Evolutionary conservation across 371 early-diverging fungal genomes (phyloP).

Genomic region (Batrachochytrium dendrobatidis): DNA sequence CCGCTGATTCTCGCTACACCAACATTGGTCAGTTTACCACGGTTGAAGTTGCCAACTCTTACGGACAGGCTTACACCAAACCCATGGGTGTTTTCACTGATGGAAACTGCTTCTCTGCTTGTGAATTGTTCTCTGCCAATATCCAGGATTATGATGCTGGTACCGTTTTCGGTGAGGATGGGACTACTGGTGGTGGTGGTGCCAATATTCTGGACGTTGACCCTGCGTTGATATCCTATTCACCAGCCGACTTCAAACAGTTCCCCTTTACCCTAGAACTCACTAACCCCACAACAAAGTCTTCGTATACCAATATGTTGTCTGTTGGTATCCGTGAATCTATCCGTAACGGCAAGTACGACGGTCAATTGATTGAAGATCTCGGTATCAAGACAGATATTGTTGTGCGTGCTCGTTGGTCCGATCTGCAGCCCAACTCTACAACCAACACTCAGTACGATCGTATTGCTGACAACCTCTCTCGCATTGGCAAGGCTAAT

Average conservation of each 20-base stretch:
- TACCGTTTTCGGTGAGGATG: conserved; percentile 23
- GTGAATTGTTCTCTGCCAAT: conserved; percentile 17
- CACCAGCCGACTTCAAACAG: conserved; percentile 1
- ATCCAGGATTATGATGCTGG: conserved; percentile 19
- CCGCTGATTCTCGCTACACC: too few relatives aligned
- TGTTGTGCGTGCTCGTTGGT: conserved; percentile 9
- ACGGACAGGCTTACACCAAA: conserved; percentile 19
- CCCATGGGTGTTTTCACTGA: conserved; percentile 20
- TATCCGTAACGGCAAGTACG: conserved; percentile 12
- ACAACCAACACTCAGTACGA: conserved; percentile 4
- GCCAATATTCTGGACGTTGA: conserved; percentile 18
- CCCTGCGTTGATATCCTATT: not conserved
- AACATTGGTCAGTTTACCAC: not conserved
- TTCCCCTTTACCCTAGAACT: conserved; percentile 7
- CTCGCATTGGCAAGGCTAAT: not conserved
- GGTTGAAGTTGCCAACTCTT: conserved; percentile 7
- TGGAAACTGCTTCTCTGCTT: conserved; percentile 22
- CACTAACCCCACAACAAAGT: not conserved
- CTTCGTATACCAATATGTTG: conserved; percentile 5
- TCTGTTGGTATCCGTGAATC: conserved; percentile 14
- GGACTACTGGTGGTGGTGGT: conserved; percentile 22
- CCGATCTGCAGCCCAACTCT: not conserved
- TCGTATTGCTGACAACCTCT: conserved; percentile 10
- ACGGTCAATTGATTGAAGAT: conserved; percentile 19
- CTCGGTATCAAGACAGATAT: conserved; percentile 14